phyloP scores from a whole-genome alignment of 139 green algal species.

The Coelastrella sp. region DNA sequence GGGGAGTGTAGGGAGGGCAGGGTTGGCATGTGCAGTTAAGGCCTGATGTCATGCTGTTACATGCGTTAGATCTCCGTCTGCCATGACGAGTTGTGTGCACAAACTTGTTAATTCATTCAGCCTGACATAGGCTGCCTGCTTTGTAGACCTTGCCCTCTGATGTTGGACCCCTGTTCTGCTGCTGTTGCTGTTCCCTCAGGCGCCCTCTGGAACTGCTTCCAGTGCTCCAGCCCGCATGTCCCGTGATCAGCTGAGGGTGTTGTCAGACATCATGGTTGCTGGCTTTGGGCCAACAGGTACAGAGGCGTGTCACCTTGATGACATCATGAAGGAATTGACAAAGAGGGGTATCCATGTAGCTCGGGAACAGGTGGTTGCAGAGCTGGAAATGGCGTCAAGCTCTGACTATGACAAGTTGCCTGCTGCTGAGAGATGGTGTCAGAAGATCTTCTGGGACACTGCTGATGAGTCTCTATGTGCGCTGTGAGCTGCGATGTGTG shows the following conservation, averaged over 20 bases:
- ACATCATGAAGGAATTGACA: neutral
- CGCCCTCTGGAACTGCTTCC: too few relatives aligned
- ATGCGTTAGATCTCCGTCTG: too few relatives aligned
- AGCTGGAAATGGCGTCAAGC: neutral
- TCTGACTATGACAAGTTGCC: conserved; percentile 17
- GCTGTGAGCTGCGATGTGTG: neutral
- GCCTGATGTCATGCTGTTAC: too few relatives aligned
- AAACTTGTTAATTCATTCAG: too few relatives aligned
- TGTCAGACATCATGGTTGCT: neutral
- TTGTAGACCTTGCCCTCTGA: too few relatives aligned
- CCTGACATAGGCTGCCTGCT: too few relatives aligned
- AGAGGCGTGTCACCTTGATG: neutral
- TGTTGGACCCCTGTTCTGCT: too few relatives aligned
- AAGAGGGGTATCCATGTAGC: neutral
- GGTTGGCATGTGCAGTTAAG: neutral
- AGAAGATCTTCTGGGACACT: neutral
- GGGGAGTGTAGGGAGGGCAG: neutral
- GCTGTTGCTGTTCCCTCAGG: neutral
- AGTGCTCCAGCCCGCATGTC: too few relatives aligned
- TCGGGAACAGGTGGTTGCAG: neutral
- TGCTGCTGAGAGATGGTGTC: neutral
- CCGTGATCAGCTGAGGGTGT: neutral
- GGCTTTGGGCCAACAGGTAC: neutral
- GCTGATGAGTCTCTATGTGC: neutral
- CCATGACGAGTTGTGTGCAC: too few relatives aligned